phyloP scores from a whole-genome alignment of 116 monocot genomes.

The Phalaenopsis hybrid region DNA sequence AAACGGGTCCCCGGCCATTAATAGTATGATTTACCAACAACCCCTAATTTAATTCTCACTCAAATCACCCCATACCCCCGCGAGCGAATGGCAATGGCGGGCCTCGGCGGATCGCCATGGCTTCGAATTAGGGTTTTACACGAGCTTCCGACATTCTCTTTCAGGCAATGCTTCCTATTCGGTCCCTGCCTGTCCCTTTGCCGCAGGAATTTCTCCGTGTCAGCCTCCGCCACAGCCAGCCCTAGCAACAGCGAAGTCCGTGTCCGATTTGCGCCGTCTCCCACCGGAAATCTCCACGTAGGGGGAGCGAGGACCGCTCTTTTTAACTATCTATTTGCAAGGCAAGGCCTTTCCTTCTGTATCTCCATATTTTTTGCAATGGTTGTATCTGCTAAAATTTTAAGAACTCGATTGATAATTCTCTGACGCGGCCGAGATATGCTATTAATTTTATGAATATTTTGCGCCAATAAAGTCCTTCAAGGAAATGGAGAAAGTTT shows the following conservation, averaged over 20 bases:
- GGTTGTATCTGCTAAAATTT: not conserved
- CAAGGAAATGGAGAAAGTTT: not conserved
- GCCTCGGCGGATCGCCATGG: constrained; percentile 34
- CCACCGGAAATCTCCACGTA: constrained; percentile 71
- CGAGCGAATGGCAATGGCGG: constrained; percentile 12
- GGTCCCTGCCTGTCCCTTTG: constrained; percentile 10
- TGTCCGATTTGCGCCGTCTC: constrained; percentile 75
- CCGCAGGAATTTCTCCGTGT: constrained; percentile 25
- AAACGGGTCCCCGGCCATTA: too few relatives aligned
- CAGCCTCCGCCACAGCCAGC: constrained; percentile 12
- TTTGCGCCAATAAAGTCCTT: not conserved
- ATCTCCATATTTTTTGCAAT: not conserved
- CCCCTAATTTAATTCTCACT: not conserved
- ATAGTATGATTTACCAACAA: too few relatives aligned
- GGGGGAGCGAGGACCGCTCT: constrained; percentile 84
- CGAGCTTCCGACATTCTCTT: constrained; percentile 22
- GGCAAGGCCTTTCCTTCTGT: constrained; percentile 23
- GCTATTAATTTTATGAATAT: not conserved
- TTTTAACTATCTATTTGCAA: constrained; percentile 91
- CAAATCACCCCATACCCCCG: not conserved
- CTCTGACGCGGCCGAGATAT: not conserved
- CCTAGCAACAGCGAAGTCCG: constrained; percentile 41
- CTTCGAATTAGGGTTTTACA: constrained; percentile 47
- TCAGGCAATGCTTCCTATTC: constrained; percentile 16
- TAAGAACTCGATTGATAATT: not conserved